phyloP scores from a whole-genome alignment of 2,329 filamentous ascomycete genomes.

The Trichoderma koningiopsis region DNA sequence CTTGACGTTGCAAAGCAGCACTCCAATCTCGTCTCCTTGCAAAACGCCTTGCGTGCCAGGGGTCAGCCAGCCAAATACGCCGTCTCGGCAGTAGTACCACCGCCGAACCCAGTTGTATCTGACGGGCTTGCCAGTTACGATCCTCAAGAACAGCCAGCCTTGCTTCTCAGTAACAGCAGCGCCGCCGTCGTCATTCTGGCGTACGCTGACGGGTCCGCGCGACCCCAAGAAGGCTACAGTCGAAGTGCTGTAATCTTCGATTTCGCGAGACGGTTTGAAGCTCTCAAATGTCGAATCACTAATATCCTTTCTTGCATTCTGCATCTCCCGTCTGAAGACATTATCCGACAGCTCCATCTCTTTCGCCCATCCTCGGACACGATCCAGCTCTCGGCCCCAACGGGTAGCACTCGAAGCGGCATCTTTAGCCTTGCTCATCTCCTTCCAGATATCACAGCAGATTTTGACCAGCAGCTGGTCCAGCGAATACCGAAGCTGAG shows the following conservation, averaged over 20 bases:
- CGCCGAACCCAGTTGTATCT: slow-evolving; percentile 86
- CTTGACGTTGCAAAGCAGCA: slow-evolving; percentile 88
- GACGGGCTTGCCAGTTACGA: slow-evolving; percentile 82
- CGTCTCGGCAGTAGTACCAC: slow-evolving; percentile 95
- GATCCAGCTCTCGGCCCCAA: slow-evolving; percentile 81
- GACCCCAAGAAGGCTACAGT: slow-evolving; percentile 86
- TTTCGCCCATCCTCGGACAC: slow-evolving; percentile 87
- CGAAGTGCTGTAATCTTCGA: slow-evolving; percentile 88
- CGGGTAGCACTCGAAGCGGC: slow-evolving; percentile 64
- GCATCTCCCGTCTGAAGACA: slow-evolving; percentile 78
- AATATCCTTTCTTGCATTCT: slow-evolving; percentile 76
- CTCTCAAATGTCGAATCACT: slow-evolving; percentile 72
- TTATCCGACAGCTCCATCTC: slow-evolving; percentile 92
- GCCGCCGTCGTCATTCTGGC: slow-evolving; percentile 53
- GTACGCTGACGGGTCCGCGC: slow-evolving; percentile 66
- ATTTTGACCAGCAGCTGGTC: slow-evolving; percentile 85
- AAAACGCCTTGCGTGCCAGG: slow-evolving; percentile 85
- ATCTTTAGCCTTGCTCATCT: slow-evolving; percentile 75
- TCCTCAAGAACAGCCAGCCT: slow-evolving; percentile 87
- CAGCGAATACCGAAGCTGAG: slow-evolving; percentile 79
- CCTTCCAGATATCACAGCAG: slow-evolving; percentile 84
- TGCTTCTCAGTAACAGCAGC: slow-evolving; percentile 75
- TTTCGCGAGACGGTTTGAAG: slow-evolving; percentile 81
- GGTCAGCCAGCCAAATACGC: slow-evolving; percentile 92
- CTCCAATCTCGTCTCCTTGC: slow-evolving; percentile 94